Evolutionary conservation across 768 basidiomycete genomes (phyloP), one percentile per base, ranked within the genome.

Genomic region (Ephemerocybe angulata): DNA sequence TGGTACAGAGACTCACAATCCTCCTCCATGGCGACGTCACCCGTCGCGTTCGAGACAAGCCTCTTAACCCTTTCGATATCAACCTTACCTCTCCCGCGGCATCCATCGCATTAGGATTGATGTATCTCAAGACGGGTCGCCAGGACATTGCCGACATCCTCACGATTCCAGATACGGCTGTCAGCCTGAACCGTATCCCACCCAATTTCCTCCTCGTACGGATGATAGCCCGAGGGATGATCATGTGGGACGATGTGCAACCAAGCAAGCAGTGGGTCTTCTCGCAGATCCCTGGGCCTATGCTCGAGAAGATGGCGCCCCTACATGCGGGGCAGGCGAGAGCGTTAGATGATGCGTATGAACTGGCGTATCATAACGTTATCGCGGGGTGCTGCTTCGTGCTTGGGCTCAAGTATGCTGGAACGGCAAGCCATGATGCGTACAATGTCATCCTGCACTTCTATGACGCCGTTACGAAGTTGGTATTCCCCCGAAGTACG

Each of bases 61-160:
- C 55, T 2, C 65, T 72, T 4, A 74, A 75, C 17, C 70, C 78
- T 0, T 90, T 93, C 69, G 93, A 98, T 69, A 77, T 90, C 65
- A 93, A 90, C 60, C 77, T 98, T 49, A 97, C 96, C 0, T 93
- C 93, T 0, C 90, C 96, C 0, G 90, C 93, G 3, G 94, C 96
- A 2, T 85, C 93, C 2, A 82, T 96, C 19, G 94, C 92, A 1
- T 71, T 99, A 15, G 94, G 90, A 1, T 69, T 99, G 22, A 97
- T 97, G 93, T 98, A 93, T 68, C 76, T 99, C 47, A 83, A 85
- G 56, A 94, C 93, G 0, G 84, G 85, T 40, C 81, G 93, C 29
- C 77, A 80, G 58, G 96, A 98, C 58, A 82, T 98, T 7, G 93
- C 93, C 0, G 89, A 91, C 54, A 84, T 93, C 35, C 73, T 98